Evolutionary conservation across 305 asterid genomes (phyloP).

Genomic region (Rubia balearica): DNA sequence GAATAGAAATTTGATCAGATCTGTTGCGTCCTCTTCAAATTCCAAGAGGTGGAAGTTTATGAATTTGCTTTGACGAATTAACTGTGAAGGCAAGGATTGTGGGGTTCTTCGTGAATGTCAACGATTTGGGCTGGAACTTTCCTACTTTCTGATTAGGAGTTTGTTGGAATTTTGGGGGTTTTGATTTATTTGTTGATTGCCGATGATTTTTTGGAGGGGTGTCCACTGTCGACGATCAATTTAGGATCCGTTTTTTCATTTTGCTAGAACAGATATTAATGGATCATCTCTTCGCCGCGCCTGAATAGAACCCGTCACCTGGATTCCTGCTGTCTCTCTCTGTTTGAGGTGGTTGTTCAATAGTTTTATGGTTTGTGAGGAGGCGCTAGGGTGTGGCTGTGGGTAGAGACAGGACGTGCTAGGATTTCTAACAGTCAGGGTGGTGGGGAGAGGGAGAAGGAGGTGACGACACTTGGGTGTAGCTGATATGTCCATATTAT

Average conservation of each 20-base stretch:
- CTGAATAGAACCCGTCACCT: too few relatives aligned
- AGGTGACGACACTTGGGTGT: too few relatives aligned
- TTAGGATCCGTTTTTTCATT: background rate
- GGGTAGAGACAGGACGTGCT: too few relatives aligned
- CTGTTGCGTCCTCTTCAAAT: conserved; percentile 52
- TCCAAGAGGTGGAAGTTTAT: conserved; percentile 72
- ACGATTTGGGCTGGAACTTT: conserved; percentile 13
- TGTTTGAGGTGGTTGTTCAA: too few relatives aligned
- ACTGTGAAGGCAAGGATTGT: conserved; percentile 82
- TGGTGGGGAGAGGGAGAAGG: too few relatives aligned
- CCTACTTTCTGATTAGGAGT: conserved; percentile 14
- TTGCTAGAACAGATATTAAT: background rate
- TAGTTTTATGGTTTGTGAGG: too few relatives aligned
- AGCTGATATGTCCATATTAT: too few relatives aligned
- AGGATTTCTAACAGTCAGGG: too few relatives aligned
- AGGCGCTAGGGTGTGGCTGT: too few relatives aligned
- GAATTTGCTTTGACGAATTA: conserved; percentile 72
- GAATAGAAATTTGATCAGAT: conserved; percentile 88
- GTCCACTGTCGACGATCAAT: background rate
- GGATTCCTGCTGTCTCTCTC: too few relatives aligned
- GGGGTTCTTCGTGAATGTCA: conserved; percentile 44
- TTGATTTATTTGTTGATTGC: background rate
- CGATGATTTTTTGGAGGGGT: background rate
- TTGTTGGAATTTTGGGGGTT: background rate
- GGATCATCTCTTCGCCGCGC: too few relatives aligned